A percentile compares a stretch with the other conserved stretches of the same genome.
These are phyloP conservation scores for Schoenoplectus triqueter DNA, from an alignment of 202 grass and related monocot genomes.

Conservation along the genomic window DNA sequence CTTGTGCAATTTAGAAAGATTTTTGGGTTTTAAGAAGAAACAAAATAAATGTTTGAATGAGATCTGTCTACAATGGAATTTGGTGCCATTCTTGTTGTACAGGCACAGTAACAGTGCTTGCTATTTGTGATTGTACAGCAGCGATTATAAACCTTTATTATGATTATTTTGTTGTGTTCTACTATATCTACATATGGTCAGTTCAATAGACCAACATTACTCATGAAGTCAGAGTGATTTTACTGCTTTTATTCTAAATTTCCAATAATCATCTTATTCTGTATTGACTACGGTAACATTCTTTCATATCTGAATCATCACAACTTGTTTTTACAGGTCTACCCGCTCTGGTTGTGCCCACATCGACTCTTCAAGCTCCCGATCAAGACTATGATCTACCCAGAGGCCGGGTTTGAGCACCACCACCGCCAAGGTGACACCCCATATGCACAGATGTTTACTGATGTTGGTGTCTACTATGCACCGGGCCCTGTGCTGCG, in stretches of 20 bases:
- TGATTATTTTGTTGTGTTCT: not conserved
- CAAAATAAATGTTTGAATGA: not conserved
- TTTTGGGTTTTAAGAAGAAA: not conserved
- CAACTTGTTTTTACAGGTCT: conserved; percentile 51
- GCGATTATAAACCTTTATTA: not conserved
- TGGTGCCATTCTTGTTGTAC: not conserved
- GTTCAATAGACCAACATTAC: not conserved
- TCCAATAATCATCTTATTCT: too few species aligned
- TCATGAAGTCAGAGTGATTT: not conserved
- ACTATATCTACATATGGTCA: not conserved
- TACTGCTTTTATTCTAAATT: not conserved
- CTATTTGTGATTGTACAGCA: not conserved
- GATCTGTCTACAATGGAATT: not conserved
- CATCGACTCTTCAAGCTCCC: conserved; percentile 88
- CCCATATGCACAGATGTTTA: conserved; percentile 81
- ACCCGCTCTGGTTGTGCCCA: conserved; percentile 86
- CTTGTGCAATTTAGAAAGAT: not conserved
- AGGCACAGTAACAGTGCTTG: not conserved
- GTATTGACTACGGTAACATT: not conserved
- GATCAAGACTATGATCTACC: conserved; percentile 83
- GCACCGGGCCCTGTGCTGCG: conserved; percentile 61
- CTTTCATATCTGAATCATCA: not conserved
- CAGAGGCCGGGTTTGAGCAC: conserved; percentile 73
- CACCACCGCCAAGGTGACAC: conserved; percentile 83
- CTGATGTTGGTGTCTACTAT: conserved; percentile 81